Conservation (phyloP, 2,329 filamentous ascomycete species). For the Colletotrichum chrysophilum region DNA sequence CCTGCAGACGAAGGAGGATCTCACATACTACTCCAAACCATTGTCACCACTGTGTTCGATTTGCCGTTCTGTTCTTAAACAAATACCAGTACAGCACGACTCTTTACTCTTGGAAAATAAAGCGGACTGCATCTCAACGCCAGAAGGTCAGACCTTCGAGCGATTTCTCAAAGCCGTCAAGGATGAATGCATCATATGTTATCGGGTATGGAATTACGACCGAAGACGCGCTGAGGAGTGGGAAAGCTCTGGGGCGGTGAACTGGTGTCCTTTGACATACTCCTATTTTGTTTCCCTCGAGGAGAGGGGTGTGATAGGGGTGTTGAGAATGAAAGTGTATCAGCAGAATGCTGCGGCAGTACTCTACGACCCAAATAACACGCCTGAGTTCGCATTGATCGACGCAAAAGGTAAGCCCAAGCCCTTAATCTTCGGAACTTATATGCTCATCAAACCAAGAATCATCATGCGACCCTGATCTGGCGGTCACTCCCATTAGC, state of each 20-base stretch:
- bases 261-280: not conserved
- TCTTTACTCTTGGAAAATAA: not conserved
- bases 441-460: not conserved
- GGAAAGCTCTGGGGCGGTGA: not conserved
- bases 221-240: not conserved
- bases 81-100: not conserved
- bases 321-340: fast-evolving
- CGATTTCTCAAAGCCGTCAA: not conserved
- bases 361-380: fast-evolving
- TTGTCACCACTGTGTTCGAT: not conserved
- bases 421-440: not conserved
- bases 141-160: not conserved
- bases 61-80: not conserved
- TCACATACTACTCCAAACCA: not conserved
- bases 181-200: not conserved
- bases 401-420: not conserved
- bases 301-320: fast-evolving
- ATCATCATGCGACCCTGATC: fast-evolving
- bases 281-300: too few relatives aligned
- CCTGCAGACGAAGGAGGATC: fast-evolving
- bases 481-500: not conserved
- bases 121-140: not conserved
- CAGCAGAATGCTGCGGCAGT: not conserved
- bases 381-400: fast-evolving
- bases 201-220: not conserved